Percentiles rank a stretch among this genome's conserved stretches.
Conservation (phyloP, 75 land plant genomes). For the Isoetes taiwanensis region DNA sequence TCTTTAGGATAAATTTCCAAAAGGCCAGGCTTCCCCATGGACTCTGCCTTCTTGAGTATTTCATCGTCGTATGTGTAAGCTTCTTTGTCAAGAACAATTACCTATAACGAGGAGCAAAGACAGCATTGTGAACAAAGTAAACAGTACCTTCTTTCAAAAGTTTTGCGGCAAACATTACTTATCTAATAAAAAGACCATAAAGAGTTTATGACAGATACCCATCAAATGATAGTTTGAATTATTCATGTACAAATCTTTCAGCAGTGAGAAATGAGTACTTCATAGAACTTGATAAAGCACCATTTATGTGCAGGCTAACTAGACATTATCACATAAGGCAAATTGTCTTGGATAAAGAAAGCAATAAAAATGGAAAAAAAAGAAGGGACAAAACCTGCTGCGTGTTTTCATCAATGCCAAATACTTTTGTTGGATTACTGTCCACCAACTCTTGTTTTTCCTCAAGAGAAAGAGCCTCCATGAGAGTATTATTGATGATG, state of each 20-base stretch:
- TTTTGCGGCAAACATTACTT: too few species aligned
- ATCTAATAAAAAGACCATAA: too few species aligned
- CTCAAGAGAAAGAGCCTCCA: conserved; percentile 4
- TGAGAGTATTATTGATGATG: conserved; percentile 9
- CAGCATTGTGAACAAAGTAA: too few species aligned
- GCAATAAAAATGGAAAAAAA: background rate
- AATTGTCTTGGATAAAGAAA: background rate
- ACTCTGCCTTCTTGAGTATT: conserved; percentile 14
- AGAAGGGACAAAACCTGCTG: conserved; percentile 12
- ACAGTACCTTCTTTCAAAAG: too few species aligned
- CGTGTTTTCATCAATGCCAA: conserved; percentile 1
- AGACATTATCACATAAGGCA: background rate
- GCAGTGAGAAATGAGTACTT: background rate
- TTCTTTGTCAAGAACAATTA: conserved; percentile 10
- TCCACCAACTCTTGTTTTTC: conserved; percentile 10
- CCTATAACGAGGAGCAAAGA: background rate
- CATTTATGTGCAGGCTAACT: background rate
- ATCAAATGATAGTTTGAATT: background rate
- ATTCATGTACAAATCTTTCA: background rate
- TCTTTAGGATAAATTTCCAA: conserved; percentile 6
- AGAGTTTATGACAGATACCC: too few species aligned
- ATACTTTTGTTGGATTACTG: conserved; percentile 10
- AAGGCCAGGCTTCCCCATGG: conserved; percentile 11
- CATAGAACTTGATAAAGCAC: too few species aligned
- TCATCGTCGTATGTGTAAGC: conserved; percentile 14